Percentiles rank a stretch among this genome's conserved stretches.
These are phyloP conservation scores for Aspergillus sp. DNA, from an alignment of 2,329 filamentous ascomycete species.

Conservation along the genomic window DNA sequence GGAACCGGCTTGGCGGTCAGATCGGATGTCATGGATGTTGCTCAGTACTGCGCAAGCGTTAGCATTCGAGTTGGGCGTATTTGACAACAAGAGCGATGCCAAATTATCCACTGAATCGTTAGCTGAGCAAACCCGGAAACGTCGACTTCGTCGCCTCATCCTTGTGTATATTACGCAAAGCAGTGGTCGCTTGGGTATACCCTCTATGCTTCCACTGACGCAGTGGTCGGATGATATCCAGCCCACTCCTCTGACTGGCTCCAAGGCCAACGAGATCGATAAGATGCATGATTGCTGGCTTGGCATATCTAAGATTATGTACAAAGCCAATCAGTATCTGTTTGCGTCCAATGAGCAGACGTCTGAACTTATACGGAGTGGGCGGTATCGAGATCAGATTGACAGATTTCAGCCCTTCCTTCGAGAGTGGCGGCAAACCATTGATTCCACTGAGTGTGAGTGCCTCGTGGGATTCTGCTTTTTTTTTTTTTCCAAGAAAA, in stretches of 20 bases:
- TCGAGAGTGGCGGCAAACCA: slow-evolving; percentile 74
- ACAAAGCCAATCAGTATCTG: slow-evolving; percentile 81
- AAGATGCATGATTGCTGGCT: slow-evolving; percentile 81
- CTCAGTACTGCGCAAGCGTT: slow-evolving; percentile 86
- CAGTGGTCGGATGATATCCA: slow-evolving; percentile 43
- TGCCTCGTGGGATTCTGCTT: neutral
- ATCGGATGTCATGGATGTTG: slow-evolving; percentile 98
- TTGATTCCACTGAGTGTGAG: slow-evolving; percentile 68
- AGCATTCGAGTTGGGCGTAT: slow-evolving; percentile 91
- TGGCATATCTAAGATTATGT: slow-evolving; percentile 88
- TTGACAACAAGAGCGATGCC: slow-evolving; percentile 80
- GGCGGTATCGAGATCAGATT: slow-evolving; percentile 77
- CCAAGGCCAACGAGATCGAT: slow-evolving; percentile 48
- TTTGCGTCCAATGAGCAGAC: slow-evolving; percentile 88
- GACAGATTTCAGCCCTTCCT: slow-evolving; percentile 79
- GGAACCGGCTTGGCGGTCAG: slow-evolving; percentile 90
- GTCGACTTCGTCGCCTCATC: slow-evolving; percentile 82
- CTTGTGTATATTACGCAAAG: slow-evolving; percentile 91
- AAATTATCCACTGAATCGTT: slow-evolving; percentile 53
- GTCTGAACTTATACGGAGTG: slow-evolving; percentile 81
- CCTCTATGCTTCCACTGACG: slow-evolving; percentile 77
- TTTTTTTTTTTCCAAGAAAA: neutral
- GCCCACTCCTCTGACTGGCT: slow-evolving; percentile 28
- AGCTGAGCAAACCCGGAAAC: slow-evolving; percentile 70
- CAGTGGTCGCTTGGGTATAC: slow-evolving; percentile 88